phyloP scores from a whole-genome alignment of 1,284 basidiomycete species.

The Anthracocystis panici-leucophaei region DNA sequence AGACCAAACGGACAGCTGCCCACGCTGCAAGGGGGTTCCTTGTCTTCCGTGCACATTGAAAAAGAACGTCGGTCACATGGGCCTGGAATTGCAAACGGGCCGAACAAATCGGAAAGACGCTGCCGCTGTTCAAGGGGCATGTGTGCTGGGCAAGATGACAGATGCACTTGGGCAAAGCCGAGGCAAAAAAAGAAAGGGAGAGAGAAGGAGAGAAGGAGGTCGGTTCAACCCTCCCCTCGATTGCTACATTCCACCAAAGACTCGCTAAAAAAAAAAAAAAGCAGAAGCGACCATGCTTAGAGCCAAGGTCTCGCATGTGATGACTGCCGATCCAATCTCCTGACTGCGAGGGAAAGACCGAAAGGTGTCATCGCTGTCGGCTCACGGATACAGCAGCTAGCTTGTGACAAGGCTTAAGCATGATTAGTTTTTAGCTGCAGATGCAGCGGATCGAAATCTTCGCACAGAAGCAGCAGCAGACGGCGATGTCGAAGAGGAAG shows the following conservation, averaged over 20 bases:
- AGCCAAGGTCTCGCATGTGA: no score
- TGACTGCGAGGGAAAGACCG: neutral
- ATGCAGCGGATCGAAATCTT: conserved; percentile 2
- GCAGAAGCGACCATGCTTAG: no score
- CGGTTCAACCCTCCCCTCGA: neutral
- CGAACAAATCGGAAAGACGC: neutral
- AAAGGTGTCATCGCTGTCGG: neutral
- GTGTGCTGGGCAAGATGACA: neutral
- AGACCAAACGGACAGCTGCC: conserved; percentile 3
- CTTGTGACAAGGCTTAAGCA: neutral
- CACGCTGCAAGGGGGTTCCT: neutral
- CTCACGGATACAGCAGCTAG: neutral
- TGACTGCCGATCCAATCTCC: no score
- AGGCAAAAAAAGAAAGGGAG: neutral
- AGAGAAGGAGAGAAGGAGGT: neutral
- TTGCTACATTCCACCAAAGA: no score
- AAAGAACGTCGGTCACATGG: conserved; percentile 4
- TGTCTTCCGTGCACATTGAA: neutral
- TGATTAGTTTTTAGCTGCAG: neutral
- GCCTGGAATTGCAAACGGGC: no score
- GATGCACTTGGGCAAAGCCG: no score
- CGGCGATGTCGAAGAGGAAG: neutral
- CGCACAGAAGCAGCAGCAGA: neutral
- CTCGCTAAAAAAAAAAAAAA: no score
- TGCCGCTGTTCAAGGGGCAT: neutral